Percentiles rank a stretch among this genome's conserved stretches.
These are phyloP conservation scores for Litsea cubeba DNA, from an alignment of 164 flowering plant species.

Conservation along the genomic window DNA sequence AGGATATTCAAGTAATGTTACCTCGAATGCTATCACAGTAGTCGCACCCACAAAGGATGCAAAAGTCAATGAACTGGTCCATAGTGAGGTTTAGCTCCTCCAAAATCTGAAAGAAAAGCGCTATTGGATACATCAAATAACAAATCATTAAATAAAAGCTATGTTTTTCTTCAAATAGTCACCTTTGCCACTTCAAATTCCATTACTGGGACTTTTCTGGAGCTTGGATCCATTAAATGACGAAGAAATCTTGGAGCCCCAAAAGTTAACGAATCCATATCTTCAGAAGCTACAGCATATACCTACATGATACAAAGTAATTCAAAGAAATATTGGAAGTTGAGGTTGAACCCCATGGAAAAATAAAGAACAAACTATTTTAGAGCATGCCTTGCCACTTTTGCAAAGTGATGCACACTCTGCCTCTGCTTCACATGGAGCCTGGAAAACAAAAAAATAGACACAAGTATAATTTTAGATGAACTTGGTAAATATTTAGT, in stretches of 20 bases:
- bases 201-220: conserved; percentile 93
- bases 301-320: conserved; percentile 39
- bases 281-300: conserved; percentile 98
- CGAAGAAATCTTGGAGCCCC: conserved; percentile 96
- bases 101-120: conserved; percentile 57
- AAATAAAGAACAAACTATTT: not conserved
- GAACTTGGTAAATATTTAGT: not conserved
- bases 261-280: conserved; percentile 98
- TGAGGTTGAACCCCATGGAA: not conserved
- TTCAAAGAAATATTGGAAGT: not conserved
- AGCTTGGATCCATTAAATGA: conserved; percentile 95
- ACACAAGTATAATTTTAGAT: not conserved
- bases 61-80: conserved; percentile 97
- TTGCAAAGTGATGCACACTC: conserved; percentile 98
- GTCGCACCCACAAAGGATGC: conserved; percentile 97
- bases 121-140: not conserved
- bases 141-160: conserved; percentile 10
- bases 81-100: conserved; percentile 78
- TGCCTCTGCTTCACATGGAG: conserved; percentile 98
- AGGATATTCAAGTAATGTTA: conserved; percentile 16
- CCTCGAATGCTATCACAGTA: conserved; percentile 97
- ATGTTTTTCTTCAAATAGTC: not conserved
- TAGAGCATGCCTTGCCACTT: conserved; percentile 57
- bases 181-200: conserved; percentile 93
- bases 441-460: conserved; percentile 32